phyloP scores from a whole-genome alignment of 495 filamentous ascomycete genomes.

The Amorphotheca resinae region DNA sequence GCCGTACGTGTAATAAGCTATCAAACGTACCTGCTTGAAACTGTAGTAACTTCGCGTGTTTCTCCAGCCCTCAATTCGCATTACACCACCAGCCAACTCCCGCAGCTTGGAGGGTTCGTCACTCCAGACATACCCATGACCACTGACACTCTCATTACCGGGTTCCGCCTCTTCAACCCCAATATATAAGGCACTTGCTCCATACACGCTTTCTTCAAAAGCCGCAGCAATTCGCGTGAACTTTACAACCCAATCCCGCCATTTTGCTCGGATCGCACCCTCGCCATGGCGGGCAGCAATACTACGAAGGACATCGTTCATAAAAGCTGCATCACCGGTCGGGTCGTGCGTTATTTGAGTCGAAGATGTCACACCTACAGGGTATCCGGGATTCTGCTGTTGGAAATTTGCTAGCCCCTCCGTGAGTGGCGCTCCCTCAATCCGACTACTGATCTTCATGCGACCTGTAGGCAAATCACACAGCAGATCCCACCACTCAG shows the following conservation, averaged over 20 bases:
- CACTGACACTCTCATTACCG: constrained; percentile 40
- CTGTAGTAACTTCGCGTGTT: constrained; percentile 90
- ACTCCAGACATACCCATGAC: constrained; percentile 92
- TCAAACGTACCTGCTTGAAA: constrained; percentile 61
- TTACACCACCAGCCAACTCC: constrained; percentile 81
- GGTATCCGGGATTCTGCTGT: constrained; percentile 53
- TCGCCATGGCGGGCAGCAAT: constrained; percentile 83
- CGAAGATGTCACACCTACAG: constrained; percentile 31
- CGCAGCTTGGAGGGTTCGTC: constrained; percentile 67
- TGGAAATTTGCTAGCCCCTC: constrained; percentile 79
- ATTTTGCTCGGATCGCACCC: constrained; percentile 77
- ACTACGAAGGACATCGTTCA: constrained; percentile 69
- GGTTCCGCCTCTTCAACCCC: constrained; percentile 61
- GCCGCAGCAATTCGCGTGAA: constrained; percentile 87
- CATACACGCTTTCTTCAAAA: constrained; percentile 92
- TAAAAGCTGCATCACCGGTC: constrained; percentile 85
- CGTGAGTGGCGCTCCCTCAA: constrained; percentile 63
- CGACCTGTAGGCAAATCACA: constrained; percentile 86
- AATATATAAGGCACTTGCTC: constrained; percentile 79
- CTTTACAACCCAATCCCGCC: constrained; percentile 77
- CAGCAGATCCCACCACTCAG: constrained; percentile 96
- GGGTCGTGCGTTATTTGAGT: constrained; percentile 37
- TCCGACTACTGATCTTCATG: constrained; percentile 81
- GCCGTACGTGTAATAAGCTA: background rate
- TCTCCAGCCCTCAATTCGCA: constrained; percentile 90